Evolutionary conservation across 805 yeast genomes (phyloP).

Genomic region (Saccharomycopsis lassenensis): DNA sequence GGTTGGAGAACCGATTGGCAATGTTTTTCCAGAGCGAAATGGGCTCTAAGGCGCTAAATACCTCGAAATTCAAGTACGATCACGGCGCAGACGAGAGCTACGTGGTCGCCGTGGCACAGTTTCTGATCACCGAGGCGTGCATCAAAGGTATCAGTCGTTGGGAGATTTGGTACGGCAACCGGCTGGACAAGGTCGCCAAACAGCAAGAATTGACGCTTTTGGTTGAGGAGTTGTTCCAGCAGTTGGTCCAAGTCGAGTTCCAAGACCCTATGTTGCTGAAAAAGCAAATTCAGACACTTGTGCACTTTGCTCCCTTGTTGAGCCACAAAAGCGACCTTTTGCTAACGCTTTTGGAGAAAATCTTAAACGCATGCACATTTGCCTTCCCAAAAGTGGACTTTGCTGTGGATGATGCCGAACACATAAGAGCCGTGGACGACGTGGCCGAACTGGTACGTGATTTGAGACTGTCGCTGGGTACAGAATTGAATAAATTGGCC

Average conservation of each 20-base stretch:
- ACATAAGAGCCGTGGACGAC: constrained; percentile 73
- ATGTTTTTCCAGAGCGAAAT: constrained; percentile 57
- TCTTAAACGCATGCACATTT: constrained; percentile 69
- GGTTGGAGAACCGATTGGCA: constrained; percentile 70
- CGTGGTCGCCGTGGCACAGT: constrained; percentile 68
- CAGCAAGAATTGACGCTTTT: constrained; percentile 41
- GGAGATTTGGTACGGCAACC: constrained; percentile 79
- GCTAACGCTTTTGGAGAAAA: constrained; percentile 56
- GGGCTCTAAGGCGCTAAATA: constrained; percentile 54
- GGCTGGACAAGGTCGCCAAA: constrained; percentile 37
- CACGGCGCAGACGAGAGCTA: constrained; percentile 56
- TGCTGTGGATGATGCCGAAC: constrained; percentile 65
- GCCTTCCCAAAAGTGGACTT: constrained; percentile 56
- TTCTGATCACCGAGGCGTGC: constrained; percentile 79
- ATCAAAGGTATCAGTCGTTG: constrained; percentile 90
- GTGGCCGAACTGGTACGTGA: constrained; percentile 75
- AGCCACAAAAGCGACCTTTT: constrained; percentile 47
- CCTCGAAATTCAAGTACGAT: constrained; percentile 41
- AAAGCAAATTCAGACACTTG: constrained; percentile 83
- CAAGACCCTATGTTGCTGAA: constrained; percentile 74
- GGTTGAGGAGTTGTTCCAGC: constrained; percentile 62
- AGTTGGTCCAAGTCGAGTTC: constrained; percentile 61
- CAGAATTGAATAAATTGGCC: constrained; percentile 88
- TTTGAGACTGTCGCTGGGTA: constrained; percentile 83
- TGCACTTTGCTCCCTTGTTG: constrained; percentile 84